These are phyloP conservation scores for Tricholoma terreum DNA, from an alignment of 768 basidiomycete genomes.

Conservation along the genomic window DNA sequence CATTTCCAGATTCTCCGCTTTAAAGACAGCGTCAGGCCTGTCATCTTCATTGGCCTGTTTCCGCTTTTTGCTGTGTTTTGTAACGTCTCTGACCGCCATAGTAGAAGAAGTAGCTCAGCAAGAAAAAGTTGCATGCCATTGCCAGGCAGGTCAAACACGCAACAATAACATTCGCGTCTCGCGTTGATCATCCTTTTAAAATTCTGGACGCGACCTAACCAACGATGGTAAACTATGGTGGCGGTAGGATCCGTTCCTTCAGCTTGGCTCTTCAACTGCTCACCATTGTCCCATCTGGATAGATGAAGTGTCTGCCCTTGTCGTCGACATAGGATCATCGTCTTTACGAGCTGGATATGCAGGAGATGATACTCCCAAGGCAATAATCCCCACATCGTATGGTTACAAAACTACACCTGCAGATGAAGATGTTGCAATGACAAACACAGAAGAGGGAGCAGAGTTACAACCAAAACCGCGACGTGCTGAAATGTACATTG, in stretches of 20 bases:
- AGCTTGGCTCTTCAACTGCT: background rate
- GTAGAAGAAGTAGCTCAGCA: background rate
- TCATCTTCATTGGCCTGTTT: constrained; percentile 46
- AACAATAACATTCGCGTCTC: constrained; percentile 16
- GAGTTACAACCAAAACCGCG: constrained; percentile 32
- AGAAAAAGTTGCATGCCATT: background rate
- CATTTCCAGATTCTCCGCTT: constrained; percentile 61
- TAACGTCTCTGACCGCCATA: constrained; percentile 26
- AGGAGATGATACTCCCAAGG: constrained; percentile 93
- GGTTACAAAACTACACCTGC: constrained; percentile 57
- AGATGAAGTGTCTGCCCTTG: constrained; percentile 98
- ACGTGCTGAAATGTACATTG: constrained; percentile 69
- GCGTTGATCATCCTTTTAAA: constrained; percentile 11
- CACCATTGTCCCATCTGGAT: constrained; percentile 8
- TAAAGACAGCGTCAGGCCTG: constrained; percentile 28
- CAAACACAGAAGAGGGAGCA: constrained; percentile 39
- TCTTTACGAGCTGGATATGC: constrained; percentile 94
- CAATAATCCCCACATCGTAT: constrained; percentile 86
- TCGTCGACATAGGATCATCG: constrained; percentile 90
- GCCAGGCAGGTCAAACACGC: constrained; percentile 3
- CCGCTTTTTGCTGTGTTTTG: constrained; percentile 51
- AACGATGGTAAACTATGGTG: constrained; percentile 81
- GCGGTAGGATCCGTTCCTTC: constrained; percentile 50
- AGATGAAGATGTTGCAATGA: constrained; percentile 56
- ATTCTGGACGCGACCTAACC: constrained; percentile 7